Evolutionary conservation across 1,284 basidiomycete species (phyloP).

Genomic region (Cryptococcus jaspeensis): DNA sequence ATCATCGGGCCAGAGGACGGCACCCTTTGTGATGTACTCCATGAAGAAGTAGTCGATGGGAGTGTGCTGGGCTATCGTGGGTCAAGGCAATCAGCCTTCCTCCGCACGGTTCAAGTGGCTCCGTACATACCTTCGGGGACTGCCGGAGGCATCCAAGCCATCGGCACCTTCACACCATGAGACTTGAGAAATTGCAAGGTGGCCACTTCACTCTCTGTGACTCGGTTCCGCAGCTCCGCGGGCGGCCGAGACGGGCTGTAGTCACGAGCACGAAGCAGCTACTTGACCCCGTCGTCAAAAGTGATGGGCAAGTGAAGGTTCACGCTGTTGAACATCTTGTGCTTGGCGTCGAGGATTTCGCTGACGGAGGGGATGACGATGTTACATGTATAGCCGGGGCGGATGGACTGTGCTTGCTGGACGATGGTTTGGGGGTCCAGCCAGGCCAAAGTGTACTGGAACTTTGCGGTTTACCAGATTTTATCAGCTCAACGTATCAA

Average conservation of each 20-base stretch:
- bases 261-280: slow-evolving; percentile 4
- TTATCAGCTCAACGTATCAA: too few species aligned
- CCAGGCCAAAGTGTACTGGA: too few species aligned
- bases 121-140: background rate
- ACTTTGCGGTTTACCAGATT: too few species aligned
- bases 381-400: background rate
- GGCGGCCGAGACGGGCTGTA: background rate
- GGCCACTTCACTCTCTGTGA: slow-evolving; percentile 2
- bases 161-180: background rate
- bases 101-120: background rate
- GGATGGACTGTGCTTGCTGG: background rate
- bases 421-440: too few species aligned
- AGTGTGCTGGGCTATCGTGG: too few species aligned
- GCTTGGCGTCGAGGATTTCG: background rate
- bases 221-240: background rate
- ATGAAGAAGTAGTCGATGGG: background rate
- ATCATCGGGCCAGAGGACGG: background rate
- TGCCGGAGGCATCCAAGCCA: background rate
- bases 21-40: background rate
- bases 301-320: slow-evolving; percentile 8
- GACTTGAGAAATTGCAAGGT: background rate
- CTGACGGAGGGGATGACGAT: background rate
- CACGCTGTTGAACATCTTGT: background rate
- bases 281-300: slow-evolving; percentile 1
- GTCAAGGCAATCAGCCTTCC: too few species aligned